These are phyloP conservation scores for Solanum clarkiae DNA, from an alignment of 257 asterid species.

Conservation along the genomic window DNA sequence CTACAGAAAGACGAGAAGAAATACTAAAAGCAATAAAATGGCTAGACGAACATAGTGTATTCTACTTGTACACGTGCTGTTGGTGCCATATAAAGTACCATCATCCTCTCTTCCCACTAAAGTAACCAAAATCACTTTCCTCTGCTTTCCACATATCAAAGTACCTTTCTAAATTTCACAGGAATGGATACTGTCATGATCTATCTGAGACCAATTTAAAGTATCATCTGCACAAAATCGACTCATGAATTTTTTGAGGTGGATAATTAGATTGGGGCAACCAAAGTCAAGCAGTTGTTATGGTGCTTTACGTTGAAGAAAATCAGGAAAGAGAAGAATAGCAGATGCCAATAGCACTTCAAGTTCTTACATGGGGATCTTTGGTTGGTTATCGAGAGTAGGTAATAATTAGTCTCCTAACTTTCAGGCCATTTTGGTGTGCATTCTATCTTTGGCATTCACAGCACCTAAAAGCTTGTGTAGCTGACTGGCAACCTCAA, in stretches of 20 bases:
- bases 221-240: not conserved
- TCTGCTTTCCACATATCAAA: not conserved
- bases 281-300: not conserved
- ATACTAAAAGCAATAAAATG: not conserved
- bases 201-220: not conserved
- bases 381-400: not conserved
- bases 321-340: not conserved
- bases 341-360: not conserved
- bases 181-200: not conserved
- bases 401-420: not conserved
- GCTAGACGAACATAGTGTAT: not conserved
- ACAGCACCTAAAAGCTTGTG: not conserved
- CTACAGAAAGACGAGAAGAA: not conserved
- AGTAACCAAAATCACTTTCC: not conserved
- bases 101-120: not conserved
- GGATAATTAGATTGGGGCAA: not conserved
- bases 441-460: not conserved
- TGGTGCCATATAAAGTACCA: not conserved
- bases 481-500: not conserved
- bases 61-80: not conserved
- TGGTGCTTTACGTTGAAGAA: not conserved
- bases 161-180: not conserved
- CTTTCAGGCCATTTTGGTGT: not conserved
- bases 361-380: not conserved
- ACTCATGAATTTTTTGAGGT: not conserved